Conservation (phyloP, 345 rosid genomes). For the Hibiscus trionum region DNA sequence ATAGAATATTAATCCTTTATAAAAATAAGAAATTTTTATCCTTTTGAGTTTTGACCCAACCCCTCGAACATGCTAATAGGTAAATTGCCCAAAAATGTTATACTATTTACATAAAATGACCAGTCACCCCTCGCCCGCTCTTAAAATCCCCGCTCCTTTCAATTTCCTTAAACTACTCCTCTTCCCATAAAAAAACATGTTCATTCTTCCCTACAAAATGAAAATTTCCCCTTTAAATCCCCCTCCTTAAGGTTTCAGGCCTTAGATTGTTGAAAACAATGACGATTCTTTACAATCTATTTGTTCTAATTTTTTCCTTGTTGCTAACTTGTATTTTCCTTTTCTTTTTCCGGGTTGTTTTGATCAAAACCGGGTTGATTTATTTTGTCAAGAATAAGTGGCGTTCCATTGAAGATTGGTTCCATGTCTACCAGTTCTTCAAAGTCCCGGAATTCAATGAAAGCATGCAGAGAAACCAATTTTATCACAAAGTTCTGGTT, state of each 20-base stretch:
- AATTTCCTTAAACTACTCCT: neutral
- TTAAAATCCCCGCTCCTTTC: neutral
- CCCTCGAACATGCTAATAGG: slow-evolving; percentile 6
- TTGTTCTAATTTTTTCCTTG: slow-evolving; percentile 14
- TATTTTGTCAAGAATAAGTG: slow-evolving; percentile 42
- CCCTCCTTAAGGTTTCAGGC: neutral
- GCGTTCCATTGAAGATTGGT: slow-evolving; percentile 35
- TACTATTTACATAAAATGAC: neutral
- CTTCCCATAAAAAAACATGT: neutral
- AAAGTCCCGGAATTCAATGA: slow-evolving; percentile 70
- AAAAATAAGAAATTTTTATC: too few species aligned
- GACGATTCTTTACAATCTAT: slow-evolving; percentile 26
- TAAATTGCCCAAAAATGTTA: neutral
- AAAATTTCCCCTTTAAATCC: neutral
- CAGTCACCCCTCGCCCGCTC: neutral
- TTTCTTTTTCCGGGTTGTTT: slow-evolving; percentile 31
- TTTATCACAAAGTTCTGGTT: slow-evolving; percentile 37
- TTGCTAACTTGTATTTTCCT: neutral
- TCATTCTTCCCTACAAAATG: neutral
- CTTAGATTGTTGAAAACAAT: slow-evolving; percentile 8
- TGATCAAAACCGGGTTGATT: slow-evolving; percentile 57
- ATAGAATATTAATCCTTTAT: too few species aligned
- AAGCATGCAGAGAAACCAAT: slow-evolving; percentile 50
- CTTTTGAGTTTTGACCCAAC: slow-evolving; percentile 6
- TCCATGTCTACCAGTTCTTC: slow-evolving; percentile 59